Percentiles rank a stretch among this genome's conserved stretches.
These are phyloP conservation scores for Pythium periplocum DNA, from an alignment of 352 stramenopile species.

Conservation along the genomic window DNA sequence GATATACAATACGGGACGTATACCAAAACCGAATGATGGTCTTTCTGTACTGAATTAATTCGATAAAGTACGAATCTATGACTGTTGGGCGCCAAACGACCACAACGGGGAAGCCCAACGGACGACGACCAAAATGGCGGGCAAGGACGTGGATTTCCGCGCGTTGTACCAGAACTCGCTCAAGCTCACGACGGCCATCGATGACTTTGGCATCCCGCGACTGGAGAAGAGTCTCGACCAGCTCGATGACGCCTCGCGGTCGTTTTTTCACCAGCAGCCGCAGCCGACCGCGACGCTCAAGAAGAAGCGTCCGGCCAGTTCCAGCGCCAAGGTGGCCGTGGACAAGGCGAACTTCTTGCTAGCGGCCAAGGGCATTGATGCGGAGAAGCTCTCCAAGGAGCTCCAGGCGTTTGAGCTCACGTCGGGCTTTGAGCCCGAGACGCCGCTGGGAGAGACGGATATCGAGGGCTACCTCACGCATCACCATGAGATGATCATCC, in stretches of 20 bases:
- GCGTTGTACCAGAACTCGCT: conserved; percentile 85
- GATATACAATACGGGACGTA: no score
- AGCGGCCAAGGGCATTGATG: conserved; percentile 79
- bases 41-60: no score
- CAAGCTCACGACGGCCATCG: conserved; percentile 74
- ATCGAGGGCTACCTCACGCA: conserved; percentile 85
- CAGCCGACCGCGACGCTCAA: conserved; percentile 8
- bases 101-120: no score
- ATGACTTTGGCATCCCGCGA: conserved; percentile 66
- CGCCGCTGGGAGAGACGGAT: conserved; percentile 79
- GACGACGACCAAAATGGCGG: conserved; percentile 12
- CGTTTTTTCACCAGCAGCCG: conserved; percentile 36
- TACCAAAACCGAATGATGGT: no score
- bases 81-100: no score
- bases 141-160: conserved; percentile 70
- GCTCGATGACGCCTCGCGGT: conserved; percentile 63
- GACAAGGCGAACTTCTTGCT: conserved; percentile 85
- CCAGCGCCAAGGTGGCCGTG: conserved; percentile 17
- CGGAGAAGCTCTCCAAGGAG: conserved; percentile 82
- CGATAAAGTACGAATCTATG: no score
- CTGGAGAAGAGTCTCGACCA: conserved; percentile 80
- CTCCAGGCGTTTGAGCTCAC: conserved; percentile 76
- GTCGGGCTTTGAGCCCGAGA: conserved; percentile 71
- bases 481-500: conserved; percentile 90
- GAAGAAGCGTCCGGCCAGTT: conserved; percentile 49